Base-by-base conservation (phyloP, 768 basidiomycete genomes). In the Auricularia heimuer region DNA sequence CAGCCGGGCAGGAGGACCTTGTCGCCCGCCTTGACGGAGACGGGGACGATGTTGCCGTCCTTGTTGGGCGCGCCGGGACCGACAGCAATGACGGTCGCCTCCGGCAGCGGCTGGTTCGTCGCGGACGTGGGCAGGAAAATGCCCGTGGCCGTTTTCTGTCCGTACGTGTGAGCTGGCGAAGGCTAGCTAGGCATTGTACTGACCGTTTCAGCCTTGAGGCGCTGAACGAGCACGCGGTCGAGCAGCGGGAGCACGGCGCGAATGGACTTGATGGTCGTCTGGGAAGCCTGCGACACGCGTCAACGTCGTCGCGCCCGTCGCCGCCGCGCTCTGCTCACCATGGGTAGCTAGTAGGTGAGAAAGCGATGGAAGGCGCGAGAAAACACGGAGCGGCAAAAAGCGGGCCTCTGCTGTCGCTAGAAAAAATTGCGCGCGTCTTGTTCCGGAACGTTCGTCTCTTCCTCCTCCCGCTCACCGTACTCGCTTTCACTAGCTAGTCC, bases 241-340 rank as follows among this genome's bases (percentile, higher is more conserved):
- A 98, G 81, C 62, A 98, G 85, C 67, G 96, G 96, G 68, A 92
- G 78, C 69, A 98, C 75, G 65, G 94, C 81, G 80, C 84, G 91
- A 84, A 98, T 98, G 69, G 87, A 88, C 79, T 92, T 97, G 88
- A 98, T 94, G 33, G 94, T 96, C 69, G 92, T 89, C 78, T 91
- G 90, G 67, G 89, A 78, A 78, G 90, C 89, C 88, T 91, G 63
- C 47, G 21, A 16, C 18, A 18, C 47, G 47, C 47, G 47, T 51
- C 16, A 18, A 14, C 39, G 8, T 42, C 39, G 39, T 42, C 39
- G 39, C 39, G 8, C 8, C 39, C 39, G 39, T 42, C 39, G 47
- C 14, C 47, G 47, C 11, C 47, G 16, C 14, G 8, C 47, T 11
- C 47, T 6, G 6, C 18, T 16, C 16, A 18, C 18, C 4, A 10